Evolutionary conservation across 345 rosid genomes (phyloP).

Genomic region (Syzygium aromaticum): DNA sequence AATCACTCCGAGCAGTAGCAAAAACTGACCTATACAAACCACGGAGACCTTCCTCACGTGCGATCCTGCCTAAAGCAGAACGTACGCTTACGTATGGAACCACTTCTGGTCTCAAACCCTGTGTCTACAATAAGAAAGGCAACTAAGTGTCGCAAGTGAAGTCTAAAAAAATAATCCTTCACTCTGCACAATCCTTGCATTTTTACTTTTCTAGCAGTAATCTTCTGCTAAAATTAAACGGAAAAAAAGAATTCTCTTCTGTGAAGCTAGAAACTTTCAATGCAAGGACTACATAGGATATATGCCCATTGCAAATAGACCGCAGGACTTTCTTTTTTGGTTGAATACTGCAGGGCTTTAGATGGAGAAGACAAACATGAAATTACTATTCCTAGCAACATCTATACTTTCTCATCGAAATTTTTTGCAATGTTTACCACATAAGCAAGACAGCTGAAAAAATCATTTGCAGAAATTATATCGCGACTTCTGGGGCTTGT

Average conservation of each 20-base stretch:
- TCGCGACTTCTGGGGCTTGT: background rate
- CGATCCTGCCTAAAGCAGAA: constrained; percentile 75
- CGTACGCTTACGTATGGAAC: constrained; percentile 68
- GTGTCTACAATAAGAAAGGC: constrained; percentile 9
- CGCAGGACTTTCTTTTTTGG: background rate
- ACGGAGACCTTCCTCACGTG: constrained; percentile 72
- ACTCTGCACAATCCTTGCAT: background rate
- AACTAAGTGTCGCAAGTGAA: background rate
- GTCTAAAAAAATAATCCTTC: background rate
- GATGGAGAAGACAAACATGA: background rate
- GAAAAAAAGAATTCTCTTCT: no score
- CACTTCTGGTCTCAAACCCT: constrained; percentile 36
- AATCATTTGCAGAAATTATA: background rate
- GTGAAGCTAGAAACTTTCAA: no score
- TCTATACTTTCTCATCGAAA: background rate
- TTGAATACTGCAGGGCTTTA: background rate
- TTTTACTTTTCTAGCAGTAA: no score
- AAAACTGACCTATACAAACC: constrained; percentile 74
- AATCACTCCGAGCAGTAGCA: background rate
- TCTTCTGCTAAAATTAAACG: no score
- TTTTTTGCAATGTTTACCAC: background rate
- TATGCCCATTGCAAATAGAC: background rate
- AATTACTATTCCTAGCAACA: background rate
- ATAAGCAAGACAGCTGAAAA: background rate
- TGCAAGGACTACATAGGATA: background rate